A percentile compares a stretch with the other conserved stretches of the same genome.
These are phyloP conservation scores for Phytophthora sp. DNA, from an alignment of 352 stramenopile genomes.

Conservation along the genomic window DNA sequence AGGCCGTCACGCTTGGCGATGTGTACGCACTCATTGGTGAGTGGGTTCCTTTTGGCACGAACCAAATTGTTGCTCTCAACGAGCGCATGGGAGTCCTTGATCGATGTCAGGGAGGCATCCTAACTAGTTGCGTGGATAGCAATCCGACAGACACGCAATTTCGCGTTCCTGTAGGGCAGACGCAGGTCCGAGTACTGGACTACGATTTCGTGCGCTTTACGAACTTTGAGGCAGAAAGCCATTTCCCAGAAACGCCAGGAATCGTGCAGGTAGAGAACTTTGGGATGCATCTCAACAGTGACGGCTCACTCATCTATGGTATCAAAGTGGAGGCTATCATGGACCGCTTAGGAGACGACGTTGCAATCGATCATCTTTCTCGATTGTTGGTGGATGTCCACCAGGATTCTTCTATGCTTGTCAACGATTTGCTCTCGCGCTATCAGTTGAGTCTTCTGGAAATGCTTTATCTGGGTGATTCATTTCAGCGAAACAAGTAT, in stretches of 20 bases:
- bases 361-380: constrained; percentile 96
- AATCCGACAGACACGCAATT: constrained; percentile 87
- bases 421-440: constrained; percentile 95
- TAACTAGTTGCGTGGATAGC: constrained; percentile 93
- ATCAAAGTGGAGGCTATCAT: constrained; percentile 96
- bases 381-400: constrained; percentile 97
- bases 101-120: constrained; percentile 96
- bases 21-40: constrained; percentile 97
- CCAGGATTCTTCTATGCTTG: constrained; percentile 95
- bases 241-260: constrained; percentile 94
- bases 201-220: constrained; percentile 98
- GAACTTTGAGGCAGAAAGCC: constrained; percentile 98
- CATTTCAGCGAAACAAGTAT: constrained; percentile 96
- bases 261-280: constrained; percentile 98
- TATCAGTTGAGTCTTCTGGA: constrained; percentile 96
- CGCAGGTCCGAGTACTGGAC: constrained; percentile 95
- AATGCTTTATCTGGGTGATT: constrained; percentile 96
- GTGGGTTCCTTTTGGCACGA: constrained; percentile 97
- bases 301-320: constrained; percentile 84
- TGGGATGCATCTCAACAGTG: constrained; percentile 86
- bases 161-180: constrained; percentile 91
- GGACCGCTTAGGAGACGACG: constrained; percentile 95
- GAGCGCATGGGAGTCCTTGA: constrained; percentile 97
- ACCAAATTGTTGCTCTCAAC: constrained; percentile 98
- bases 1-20: constrained; percentile 95